A percentile compares a stretch with the other conserved stretches of the same genome.
phyloP scores from a whole-genome alignment of 257 asterid species.

The Ophiorrhiza pumila region DNA sequence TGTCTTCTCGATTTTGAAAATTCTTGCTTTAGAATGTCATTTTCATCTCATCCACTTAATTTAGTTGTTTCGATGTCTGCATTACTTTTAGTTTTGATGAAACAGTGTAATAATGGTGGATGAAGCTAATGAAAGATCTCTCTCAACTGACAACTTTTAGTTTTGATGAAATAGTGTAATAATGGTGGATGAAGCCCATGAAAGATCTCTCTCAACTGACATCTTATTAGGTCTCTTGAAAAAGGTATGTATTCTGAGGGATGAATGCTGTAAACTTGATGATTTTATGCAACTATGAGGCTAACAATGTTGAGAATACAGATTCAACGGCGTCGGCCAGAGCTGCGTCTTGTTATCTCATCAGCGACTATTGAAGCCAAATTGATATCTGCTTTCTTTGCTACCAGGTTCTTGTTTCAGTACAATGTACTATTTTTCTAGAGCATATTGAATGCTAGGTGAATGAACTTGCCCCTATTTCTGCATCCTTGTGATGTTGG shows the following conservation, averaged over 20 bases:
- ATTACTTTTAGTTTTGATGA: slow-evolving; percentile 23
- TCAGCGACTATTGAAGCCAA: slow-evolving; percentile 98
- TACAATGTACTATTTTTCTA: too few species aligned
- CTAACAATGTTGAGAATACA: slow-evolving; percentile 23
- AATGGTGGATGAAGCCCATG: slow-evolving; percentile 99
- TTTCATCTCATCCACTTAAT: neutral
- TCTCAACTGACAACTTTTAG: slow-evolving; percentile 67
- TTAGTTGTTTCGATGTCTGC: neutral
- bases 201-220: slow-evolving; percentile 90
- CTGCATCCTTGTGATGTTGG: too few species aligned
- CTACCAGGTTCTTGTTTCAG: slow-evolving; percentile 47
- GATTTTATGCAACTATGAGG: neutral
- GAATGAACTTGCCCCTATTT: slow-evolving; percentile 6
- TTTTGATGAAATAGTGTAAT: slow-evolving; percentile 59
- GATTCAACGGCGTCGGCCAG: slow-evolving; percentile 89
- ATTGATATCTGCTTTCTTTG: slow-evolving; percentile 79
- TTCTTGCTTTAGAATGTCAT: neutral
- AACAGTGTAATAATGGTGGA: slow-evolving; percentile 94
- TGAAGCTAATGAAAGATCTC: slow-evolving; percentile 98
- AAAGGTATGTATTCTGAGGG: slow-evolving; percentile 49
- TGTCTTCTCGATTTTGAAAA: neutral
- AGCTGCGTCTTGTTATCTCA: slow-evolving; percentile 81
- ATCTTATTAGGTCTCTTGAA: slow-evolving; percentile 91
- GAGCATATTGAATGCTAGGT: too few species aligned
- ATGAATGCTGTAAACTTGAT: neutral